Base-by-base conservation (phyloP, 371 early-diverging fungal genomes). In the Syncephalis plumigaleata region DNA sequence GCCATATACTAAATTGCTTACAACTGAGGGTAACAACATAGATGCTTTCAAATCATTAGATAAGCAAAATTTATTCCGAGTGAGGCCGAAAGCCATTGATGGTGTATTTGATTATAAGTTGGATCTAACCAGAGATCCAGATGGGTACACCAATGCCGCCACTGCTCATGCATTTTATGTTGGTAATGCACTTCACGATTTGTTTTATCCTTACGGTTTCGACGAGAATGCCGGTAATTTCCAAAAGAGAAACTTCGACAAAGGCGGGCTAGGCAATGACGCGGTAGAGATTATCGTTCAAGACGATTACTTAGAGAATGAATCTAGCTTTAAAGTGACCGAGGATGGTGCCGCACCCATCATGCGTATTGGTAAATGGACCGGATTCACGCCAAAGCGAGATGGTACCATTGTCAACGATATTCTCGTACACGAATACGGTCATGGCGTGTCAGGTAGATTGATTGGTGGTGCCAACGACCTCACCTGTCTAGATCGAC, bases 271-370 rank as follows among this genome's bases (percentile, higher is more conserved):
- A 20, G 77, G 66, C 21, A 67, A 63, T 44, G 94, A 93, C 57
- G 78, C 84, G 11, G 90, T 93, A 2, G 77, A 90, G 57, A 91
- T 91, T 37, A 84, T 87, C 56, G 91, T 87, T 1, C 94, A 93
- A 63, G 91, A 91, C 59, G 63, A 58, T 7, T 44, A 51, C 22
- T 59, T 60, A 17, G 40, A 20, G 31, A 52, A 64, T 56, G 64
- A 68, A 42, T 65, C 56, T 17, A 46, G 47, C 13, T 44, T 49
- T 27, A 47, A 39, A 13, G 50, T 45, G 8, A 68, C 68, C 0
- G 66, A 68, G 15, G 70, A 70, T 49, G 71, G 71, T 17, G 49
- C 46, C 20, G 1, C 40, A 40, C 64, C 63, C 18, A 3, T 36
- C 27, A 64, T 70, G 65, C 46, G 52, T 47, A 61, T 70, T 66